Percentiles rank a stretch among this genome's conserved stretches.
phyloP scores from a whole-genome alignment of 305 asterid genomes.

The Ajuga reptans region DNA sequence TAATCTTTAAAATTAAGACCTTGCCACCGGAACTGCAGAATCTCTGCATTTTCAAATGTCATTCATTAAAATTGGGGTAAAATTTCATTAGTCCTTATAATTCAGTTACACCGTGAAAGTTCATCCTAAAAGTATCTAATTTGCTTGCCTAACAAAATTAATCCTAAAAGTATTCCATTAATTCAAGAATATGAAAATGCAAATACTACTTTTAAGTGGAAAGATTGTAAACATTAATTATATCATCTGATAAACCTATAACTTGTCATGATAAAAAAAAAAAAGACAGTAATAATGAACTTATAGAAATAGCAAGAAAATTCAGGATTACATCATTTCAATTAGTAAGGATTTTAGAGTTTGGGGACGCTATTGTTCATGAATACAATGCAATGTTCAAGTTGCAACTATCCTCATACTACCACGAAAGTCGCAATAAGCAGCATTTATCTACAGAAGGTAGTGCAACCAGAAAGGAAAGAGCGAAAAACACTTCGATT shows the following conservation, averaged over 20 bases:
- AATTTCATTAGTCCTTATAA: background rate
- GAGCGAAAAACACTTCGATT: too few relatives aligned
- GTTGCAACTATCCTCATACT: background rate
- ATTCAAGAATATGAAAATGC: background rate
- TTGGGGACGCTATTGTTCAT: background rate
- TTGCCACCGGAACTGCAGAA: too few relatives aligned
- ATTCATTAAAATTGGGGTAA: background rate
- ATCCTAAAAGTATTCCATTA: background rate
- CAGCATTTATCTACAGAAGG: too few relatives aligned
- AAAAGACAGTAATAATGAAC: background rate
- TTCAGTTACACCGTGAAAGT: background rate
- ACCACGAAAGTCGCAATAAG: background rate
- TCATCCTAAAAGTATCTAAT: background rate
- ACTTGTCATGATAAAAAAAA: too few relatives aligned
- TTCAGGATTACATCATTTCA: background rate
- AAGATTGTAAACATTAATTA: background rate
- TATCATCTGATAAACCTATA: background rate
- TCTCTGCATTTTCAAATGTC: too few relatives aligned
- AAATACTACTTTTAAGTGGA: background rate
- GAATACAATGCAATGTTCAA: background rate
- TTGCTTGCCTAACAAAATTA: background rate
- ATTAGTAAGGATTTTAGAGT: background rate
- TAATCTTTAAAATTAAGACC: too few relatives aligned
- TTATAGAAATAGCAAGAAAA: background rate
- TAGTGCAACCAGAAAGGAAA: too few relatives aligned